These are phyloP conservation scores for Neurospora sp. DNA, from an alignment of 2,329 filamentous ascomycete genomes.

Conservation along the genomic window DNA sequence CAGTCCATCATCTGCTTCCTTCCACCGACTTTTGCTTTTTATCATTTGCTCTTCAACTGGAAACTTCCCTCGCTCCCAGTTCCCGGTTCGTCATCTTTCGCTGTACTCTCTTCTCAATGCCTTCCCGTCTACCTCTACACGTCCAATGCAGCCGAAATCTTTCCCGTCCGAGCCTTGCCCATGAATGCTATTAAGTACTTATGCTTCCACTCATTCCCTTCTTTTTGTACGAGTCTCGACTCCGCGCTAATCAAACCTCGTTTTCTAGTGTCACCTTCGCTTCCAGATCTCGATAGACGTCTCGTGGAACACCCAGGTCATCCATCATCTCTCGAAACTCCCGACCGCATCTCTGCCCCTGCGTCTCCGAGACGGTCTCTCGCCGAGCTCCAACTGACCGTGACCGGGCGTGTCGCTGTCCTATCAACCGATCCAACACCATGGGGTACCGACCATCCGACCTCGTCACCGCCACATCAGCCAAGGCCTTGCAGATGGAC, in stretches of 20 bases:
- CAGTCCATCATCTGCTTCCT: background rate
- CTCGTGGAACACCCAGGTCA: slow-evolving; percentile 8
- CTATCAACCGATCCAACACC: slow-evolving; percentile 7
- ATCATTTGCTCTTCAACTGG: background rate
- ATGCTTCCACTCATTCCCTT: background rate
- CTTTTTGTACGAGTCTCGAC: background rate
- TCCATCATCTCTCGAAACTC: slow-evolving; percentile 15
- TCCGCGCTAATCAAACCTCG: background rate
- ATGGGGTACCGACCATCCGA: slow-evolving; percentile 9
- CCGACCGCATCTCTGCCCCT: slow-evolving; percentile 4
- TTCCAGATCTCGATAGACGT: slow-evolving; percentile 9
- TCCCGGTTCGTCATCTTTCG: background rate
- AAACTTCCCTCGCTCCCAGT: background rate
- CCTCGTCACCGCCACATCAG: slow-evolving; percentile 16
- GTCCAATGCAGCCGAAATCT: background rate
- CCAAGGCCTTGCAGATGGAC: slow-evolving; percentile 23
- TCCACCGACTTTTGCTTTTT: background rate
- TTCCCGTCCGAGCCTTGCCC: background rate
- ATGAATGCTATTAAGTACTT: background rate
- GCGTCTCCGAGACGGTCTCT: slow-evolving; percentile 1
- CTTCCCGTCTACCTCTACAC: background rate
- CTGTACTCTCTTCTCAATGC: background rate
- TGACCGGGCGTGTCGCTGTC: background rate
- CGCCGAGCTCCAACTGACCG: background rate
- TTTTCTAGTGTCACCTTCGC: slow-evolving; percentile 13